Evolutionary conservation across 345 rosid genomes (phyloP), one percentile per base, ranked within the genome.

Genomic region (Pistacia vera): DNA sequence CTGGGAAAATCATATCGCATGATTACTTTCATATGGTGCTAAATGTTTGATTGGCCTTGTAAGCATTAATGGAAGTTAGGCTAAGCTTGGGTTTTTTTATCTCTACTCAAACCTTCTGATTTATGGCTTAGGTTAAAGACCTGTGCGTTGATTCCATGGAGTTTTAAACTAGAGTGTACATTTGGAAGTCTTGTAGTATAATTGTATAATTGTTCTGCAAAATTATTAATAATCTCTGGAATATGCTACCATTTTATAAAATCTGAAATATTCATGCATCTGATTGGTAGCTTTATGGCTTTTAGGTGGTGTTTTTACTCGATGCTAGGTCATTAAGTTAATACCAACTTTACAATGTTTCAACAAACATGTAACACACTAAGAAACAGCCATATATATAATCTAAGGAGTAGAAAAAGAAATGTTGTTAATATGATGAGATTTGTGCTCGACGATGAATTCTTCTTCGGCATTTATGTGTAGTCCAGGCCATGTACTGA

Each of bases 401-500:
- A 44, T 13, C 18, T 48, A 38, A 25, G 25, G 25, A 63, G 65
- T n/a, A 17, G 57, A 49, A 16, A 54, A 25, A 46, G 17, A 28
- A 9, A 33, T 11, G 61, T 36, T 60, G 58, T 16, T 60, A 7
- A 4, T 20, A 16, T 41, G 70, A 36, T 63, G 20, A 66, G 18
- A 48, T 9, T 22, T 75, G 52, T 52, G 20, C 18, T 28, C 7
- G 54, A n/a, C 30, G 44, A 35, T 66, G 33, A 60, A n/a, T 41
- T 75, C 58, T 57, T 18, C 30, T 52, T 22, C 17, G 35, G 63
- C n/a, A 48, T 35, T 8, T 59, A 14, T 41, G 58, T 57, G 56
- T 14, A 48, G 30, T 56, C 73, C 66, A 71, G 66, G 52, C 66
- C 68, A 49, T 73, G 36, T 54, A 77, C 78, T 77, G 71, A 60